Evolutionary conservation across 2,329 filamentous ascomycete species (phyloP), one percentile per base, ranked within the genome.

Genomic region (Rutstroemia sp.): DNA sequence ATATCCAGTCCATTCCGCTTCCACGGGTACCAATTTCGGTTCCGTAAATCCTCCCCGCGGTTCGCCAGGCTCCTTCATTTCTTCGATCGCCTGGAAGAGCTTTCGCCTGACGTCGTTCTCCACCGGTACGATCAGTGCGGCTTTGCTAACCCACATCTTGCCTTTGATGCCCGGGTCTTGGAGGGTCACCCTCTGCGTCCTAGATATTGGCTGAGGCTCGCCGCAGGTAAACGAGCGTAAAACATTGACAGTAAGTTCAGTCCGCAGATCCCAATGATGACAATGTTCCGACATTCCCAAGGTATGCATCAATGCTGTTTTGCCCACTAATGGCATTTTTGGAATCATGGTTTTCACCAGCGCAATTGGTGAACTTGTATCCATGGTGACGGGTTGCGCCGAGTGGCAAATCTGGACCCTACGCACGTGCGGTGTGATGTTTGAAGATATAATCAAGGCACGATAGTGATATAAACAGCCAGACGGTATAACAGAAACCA

Each of bases 1-100:
- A 69, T 86, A 87, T 0, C 87, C 87, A 2, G 85, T 88, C 88
- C 88, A 92, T 69, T 92, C 88, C 23, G 82, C 86, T 68, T 89
- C 81, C 5, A 89, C 76, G 16, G 80, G 73, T 2, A 72, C 68
- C 0, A 83, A 67, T 0, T 78, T 77, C 1, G 86, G 84, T 58
- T 80, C 66, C 12, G 58, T 69, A 60, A 73, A 77, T 2, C 19
- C 19, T 4, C 16, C 21, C 16, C 7, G 25, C 12, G 34, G 7
- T 56, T 73, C 60, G 21, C 14, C n/a, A 2, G 27, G 17, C 2
- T 16, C 42, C 53, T 74, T 75, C 69, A 87, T 68, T 1, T 74
- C 75, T 21, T 81, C 74, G 42, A 91, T 80, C 1, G 78, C 79
- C 27, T 72, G 71, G 60, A 83, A 73, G 25, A 91, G 66, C 1